Base-by-base conservation (phyloP, 495 filamentous ascomycete genomes). In the Penicillium pulvis region DNA sequence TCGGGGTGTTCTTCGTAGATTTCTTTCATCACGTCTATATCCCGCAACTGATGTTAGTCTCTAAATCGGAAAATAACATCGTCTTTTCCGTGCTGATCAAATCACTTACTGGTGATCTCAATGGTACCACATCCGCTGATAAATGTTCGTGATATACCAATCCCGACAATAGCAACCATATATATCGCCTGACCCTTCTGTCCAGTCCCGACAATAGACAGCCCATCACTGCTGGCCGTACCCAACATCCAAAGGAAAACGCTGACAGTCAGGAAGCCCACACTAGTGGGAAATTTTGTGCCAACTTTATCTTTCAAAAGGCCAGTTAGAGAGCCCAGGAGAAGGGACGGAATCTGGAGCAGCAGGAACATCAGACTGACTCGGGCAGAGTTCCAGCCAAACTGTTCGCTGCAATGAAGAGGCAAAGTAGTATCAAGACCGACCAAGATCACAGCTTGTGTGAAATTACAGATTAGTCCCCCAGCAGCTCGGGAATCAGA, bases 341-440 rank as follows among this genome's bases (percentile, higher is more conserved):
- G 12, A 8, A 56, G 26, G 12, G 43, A 48, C 10, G 64, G 64
- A 23, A 50, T 46, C 48, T 59, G 58, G 8, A 67, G 24, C 6
- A 54, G 35, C 33, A 58, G 36, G 44, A 65, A 67, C 49, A 65
- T 62, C 23, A 62, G 35, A 41, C 62, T 55, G 24, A 50, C 50
- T 20, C 30, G 54, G 30, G 44, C 23, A 16, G 54, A 30, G 9
- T 49, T 53, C 62, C 62, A 65, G 12, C 51, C 54, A 59, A 65
- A 65, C 9, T 46, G 28, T 23, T 55, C 17, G 10, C 26, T 55
- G 3, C 54, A 54, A 56, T 65, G 59, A 17, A 65, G 41, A 17
- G 62, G 62, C 7, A 65, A 42, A 17, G 62, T 65, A 0, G 62
- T 58, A 33, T 65, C 53, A 8, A 61, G 57, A 10, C 51, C 58